phyloP scores from a whole-genome alignment of 2,329 filamentous ascomycete genomes.

The Dactylonectria estremocensis region DNA sequence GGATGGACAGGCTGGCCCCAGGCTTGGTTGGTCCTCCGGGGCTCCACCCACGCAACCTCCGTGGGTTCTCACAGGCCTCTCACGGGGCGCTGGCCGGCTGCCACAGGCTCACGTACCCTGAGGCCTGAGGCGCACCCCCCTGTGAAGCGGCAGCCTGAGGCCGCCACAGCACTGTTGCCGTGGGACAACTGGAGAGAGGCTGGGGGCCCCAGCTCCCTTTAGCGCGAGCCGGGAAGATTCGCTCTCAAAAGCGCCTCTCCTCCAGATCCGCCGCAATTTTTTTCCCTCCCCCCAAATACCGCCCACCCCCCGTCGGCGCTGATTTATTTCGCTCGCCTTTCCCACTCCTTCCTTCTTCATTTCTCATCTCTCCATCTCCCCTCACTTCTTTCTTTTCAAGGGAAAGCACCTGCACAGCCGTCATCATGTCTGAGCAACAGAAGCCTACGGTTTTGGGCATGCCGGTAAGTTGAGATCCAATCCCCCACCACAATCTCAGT shows the following conservation, averaged over 20 bases:
- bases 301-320: conserved; percentile 60
- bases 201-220: conserved; percentile 51
- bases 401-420: conserved; percentile 57
- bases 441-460: conserved; percentile 75
- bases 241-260: conserved; percentile 65
- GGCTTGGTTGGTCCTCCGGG: conserved; percentile 37
- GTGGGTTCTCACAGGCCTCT: conserved; percentile 14
- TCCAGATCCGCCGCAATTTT: conserved; percentile 67
- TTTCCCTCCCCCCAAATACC: conserved; percentile 61
- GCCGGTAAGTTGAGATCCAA: conserved; percentile 68
- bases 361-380: conserved; percentile 70
- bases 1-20: conserved; percentile 30
- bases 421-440: conserved; percentile 68
- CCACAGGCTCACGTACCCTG: conserved; percentile 33
- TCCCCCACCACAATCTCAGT: conserved; percentile 2
- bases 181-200: conserved; percentile 47
- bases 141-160: conserved; percentile 52
- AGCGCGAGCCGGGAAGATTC: conserved; percentile 67
- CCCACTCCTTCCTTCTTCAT: conserved; percentile 60
- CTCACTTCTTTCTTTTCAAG: conserved; percentile 71
- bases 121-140: conserved; percentile 18
- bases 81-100: conserved; percentile 21
- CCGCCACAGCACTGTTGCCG: conserved; percentile 53
- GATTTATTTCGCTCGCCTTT: conserved; percentile 62
- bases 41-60: conserved; percentile 37